Evolutionary conservation across 805 yeast genomes (phyloP).

Genomic region (Kazachstania taianensis): DNA sequence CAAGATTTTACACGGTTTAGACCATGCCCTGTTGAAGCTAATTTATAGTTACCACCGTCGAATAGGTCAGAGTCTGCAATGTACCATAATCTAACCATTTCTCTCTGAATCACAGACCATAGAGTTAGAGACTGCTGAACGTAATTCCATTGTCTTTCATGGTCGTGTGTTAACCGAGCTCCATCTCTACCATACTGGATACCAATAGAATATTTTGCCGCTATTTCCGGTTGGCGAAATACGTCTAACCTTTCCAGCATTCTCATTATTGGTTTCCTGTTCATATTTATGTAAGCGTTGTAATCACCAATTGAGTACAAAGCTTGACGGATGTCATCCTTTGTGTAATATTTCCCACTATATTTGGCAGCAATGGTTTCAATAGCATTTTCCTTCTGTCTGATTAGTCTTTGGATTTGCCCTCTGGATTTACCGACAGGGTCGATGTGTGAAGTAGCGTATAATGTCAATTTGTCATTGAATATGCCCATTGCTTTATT

Average conservation of each 20-base stretch:
- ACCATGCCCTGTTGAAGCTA: slow-evolving; percentile 74
- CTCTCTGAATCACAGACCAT: slow-evolving; percentile 72
- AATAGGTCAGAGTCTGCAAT: slow-evolving; percentile 66
- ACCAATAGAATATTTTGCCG: slow-evolving; percentile 40
- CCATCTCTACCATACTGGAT: slow-evolving; percentile 59
- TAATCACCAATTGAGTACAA: slow-evolving; percentile 73
- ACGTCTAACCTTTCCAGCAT: slow-evolving; percentile 44
- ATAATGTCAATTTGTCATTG: slow-evolving; percentile 46
- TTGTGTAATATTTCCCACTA: slow-evolving; percentile 32
- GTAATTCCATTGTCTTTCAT: slow-evolving; percentile 61
- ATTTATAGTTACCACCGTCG: slow-evolving; percentile 42
- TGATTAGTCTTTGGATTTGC: slow-evolving; percentile 49
- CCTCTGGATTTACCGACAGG: slow-evolving; percentile 47
- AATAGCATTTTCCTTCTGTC: slow-evolving; percentile 58
- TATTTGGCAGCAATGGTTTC: slow-evolving; percentile 47
- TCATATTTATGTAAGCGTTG: slow-evolving; percentile 60
- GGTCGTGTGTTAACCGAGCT: slow-evolving; percentile 64
- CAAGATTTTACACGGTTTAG: slow-evolving; percentile 66
- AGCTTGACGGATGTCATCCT: slow-evolving; percentile 61
- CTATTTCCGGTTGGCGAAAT: slow-evolving; percentile 37
- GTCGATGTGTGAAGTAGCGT: slow-evolving; percentile 59
- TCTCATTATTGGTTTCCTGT: slow-evolving; percentile 55
- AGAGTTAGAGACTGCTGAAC: slow-evolving; percentile 64
- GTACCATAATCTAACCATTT: slow-evolving; percentile 69
- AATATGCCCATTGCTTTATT: slow-evolving; percentile 35